phyloP scores from a whole-genome alignment of 345 rosid species.

The Raphanus raphanistrum region DNA sequence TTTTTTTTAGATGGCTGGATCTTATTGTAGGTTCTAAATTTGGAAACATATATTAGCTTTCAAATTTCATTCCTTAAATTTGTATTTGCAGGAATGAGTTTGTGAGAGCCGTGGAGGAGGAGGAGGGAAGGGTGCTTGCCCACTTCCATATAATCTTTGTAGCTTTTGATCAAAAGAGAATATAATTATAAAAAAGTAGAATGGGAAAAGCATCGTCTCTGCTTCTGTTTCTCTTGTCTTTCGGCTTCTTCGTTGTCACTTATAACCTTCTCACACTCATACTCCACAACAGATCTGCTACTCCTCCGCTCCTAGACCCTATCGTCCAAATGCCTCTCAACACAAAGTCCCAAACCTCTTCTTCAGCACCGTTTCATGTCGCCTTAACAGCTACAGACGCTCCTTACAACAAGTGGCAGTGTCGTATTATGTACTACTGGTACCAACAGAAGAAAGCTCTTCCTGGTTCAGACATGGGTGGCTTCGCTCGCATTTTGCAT shows the following conservation, averaged over 20 bases:
- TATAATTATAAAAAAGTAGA: conserved; percentile 6
- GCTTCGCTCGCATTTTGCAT: conserved; percentile 87
- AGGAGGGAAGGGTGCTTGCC: too few relatives aligned
- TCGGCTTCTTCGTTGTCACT: conserved; percentile 71
- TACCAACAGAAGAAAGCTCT: conserved; percentile 71
- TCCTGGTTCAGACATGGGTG: conserved; percentile 94
- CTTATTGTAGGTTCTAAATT: not conserved
- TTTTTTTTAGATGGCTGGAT: not conserved
- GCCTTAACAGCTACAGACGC: conserved; percentile 94
- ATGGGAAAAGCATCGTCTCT: conserved; percentile 62
- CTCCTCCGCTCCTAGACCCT: conserved; percentile 55
- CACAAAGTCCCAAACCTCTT: conserved; percentile 40
- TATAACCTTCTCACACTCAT: conserved; percentile 69
- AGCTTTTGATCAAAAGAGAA: not conserved
- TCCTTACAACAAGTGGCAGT: conserved; percentile 91
- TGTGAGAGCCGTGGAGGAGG: conserved; percentile 4
- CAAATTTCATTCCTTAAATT: not conserved
- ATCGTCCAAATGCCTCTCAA: conserved; percentile 60
- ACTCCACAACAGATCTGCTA: conserved; percentile 48
- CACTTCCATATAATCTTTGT: too few relatives aligned
- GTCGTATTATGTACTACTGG: conserved; percentile 97
- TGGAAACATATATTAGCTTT: not conserved
- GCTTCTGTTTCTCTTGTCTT: conserved; percentile 57
- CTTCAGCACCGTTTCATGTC: conserved; percentile 62
- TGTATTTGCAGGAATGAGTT: conserved; percentile 14